Percentiles rank a stretch among this genome's conserved stretches.
Evolutionary conservation across 1,284 basidiomycete genomes (phyloP).

Genomic region (Sutorius eximius): DNA sequence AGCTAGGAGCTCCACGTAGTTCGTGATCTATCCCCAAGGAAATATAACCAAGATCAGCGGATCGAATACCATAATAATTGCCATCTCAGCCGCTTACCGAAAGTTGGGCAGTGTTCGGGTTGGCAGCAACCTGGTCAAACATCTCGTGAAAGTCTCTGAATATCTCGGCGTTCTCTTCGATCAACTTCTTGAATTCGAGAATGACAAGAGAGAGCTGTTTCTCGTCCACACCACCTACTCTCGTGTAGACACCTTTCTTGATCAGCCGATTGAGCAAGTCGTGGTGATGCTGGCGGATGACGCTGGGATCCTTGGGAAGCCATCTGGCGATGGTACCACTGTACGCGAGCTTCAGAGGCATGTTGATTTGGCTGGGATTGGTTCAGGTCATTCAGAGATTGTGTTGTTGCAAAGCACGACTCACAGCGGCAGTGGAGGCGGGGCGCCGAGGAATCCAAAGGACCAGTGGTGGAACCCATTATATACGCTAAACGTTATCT

Average conservation of each 20-base stretch:
- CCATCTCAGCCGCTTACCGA: constrained; percentile 5
- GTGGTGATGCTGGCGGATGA: constrained; percentile 9
- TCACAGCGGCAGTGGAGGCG: not conserved
- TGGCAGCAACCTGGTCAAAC: constrained; percentile 20
- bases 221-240: constrained; percentile 11
- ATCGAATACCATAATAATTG: not conserved
- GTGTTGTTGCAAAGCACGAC: not conserved
- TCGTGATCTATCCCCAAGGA: constrained; percentile 33
- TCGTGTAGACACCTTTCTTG: constrained; percentile 3
- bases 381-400: not conserved
- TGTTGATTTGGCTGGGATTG: constrained; percentile 2
- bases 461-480: not conserved
- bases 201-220: constrained; percentile 31
- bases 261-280: constrained; percentile 5
- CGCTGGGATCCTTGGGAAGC: constrained; percentile 18
- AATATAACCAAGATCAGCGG: not conserved
- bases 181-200: constrained; percentile 41
- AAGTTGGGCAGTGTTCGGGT: not conserved
- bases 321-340: constrained; percentile 15
- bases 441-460: not conserved
- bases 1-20: constrained; percentile 46
- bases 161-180: constrained; percentile 41
- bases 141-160: constrained; percentile 41
- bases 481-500: constrained; percentile 3
- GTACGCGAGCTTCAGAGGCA: constrained; percentile 3